Percentiles rank a stretch among this genome's conserved stretches.
Conservation (phyloP, 2,329 filamentous ascomycete genomes). For the Septoria petroselini region DNA sequence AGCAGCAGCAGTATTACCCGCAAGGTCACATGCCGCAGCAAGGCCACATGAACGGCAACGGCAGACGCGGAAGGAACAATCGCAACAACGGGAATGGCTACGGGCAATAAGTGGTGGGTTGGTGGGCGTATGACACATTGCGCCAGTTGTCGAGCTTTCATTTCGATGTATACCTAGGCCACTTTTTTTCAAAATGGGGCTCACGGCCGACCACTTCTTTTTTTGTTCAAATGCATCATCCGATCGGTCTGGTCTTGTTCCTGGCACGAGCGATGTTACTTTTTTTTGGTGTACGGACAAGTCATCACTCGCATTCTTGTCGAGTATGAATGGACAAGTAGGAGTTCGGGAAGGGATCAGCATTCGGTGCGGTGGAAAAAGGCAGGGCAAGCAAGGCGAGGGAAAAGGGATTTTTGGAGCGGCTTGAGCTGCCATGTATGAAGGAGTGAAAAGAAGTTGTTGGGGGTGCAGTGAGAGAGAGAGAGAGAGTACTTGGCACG, state of each 20-base stretch:
- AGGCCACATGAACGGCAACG: slow-evolving; percentile 23
- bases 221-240: slow-evolving; percentile 4
- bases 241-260: slow-evolving; percentile 2
- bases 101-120: background rate
- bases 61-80: slow-evolving; percentile 20
- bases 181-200: background rate
- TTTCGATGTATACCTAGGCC: slow-evolving; percentile 9
- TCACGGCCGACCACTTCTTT: background rate
- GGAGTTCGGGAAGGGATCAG: too few relatives aligned
- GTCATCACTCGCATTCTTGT: too few relatives aligned
- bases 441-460: too few relatives aligned
- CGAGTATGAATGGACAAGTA: too few relatives aligned
- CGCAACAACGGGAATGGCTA: slow-evolving; percentile 9
- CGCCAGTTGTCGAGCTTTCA: background rate
- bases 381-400: too few relatives aligned
- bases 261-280: too few relatives aligned
- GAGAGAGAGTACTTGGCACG: too few relatives aligned
- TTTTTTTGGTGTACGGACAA: too few relatives aligned
- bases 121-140: background rate
- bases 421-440: too few relatives aligned
- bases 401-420: too few relatives aligned
- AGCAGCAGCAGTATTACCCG: slow-evolving; percentile 26
- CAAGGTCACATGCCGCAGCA: slow-evolving; percentile 27
- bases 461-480: too few relatives aligned
- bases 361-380: too few relatives aligned